A percentile compares a stretch with the other conserved stretches of the same genome.
Evolutionary conservation across 345 rosid species (phyloP).

Genomic region (Rhodomyrtus tomentosa): DNA sequence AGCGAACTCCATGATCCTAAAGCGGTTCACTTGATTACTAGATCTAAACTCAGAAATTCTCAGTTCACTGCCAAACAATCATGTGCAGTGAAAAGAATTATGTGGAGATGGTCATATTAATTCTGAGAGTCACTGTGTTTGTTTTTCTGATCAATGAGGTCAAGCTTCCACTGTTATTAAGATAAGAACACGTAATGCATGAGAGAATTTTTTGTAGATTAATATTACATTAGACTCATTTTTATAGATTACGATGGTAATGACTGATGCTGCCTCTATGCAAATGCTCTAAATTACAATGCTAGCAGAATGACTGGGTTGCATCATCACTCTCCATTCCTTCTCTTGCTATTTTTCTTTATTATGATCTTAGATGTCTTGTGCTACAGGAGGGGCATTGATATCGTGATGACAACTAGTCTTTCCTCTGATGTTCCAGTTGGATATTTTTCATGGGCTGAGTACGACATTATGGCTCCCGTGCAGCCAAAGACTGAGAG

Average conservation of each 20-base stretch:
- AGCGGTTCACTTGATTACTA: background rate
- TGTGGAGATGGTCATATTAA: background rate
- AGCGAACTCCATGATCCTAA: background rate
- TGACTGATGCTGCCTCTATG: background rate
- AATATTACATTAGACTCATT: background rate
- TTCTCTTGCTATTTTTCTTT: background rate
- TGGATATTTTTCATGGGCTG: conserved; percentile 99
- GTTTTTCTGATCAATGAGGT: background rate
- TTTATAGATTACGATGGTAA: background rate
- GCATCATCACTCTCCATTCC: background rate
- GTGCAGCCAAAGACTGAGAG: conserved; percentile 70
- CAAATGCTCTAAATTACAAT: background rate
- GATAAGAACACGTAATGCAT: background rate
- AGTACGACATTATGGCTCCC: conserved; percentile 93
- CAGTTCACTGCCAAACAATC: background rate
- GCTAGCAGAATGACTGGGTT: background rate
- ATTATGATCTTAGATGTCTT: background rate
- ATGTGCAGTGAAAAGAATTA: background rate
- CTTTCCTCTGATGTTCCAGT: conserved; percentile 99
- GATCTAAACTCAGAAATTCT: background rate
- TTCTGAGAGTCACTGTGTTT: background rate
- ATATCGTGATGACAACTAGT: conserved; percentile 87
- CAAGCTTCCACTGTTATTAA: background rate
- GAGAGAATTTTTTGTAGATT: background rate
- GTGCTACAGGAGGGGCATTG: conserved; percentile 57